Conservation (phyloP, 768 basidiomycete genomes). For the Exidia glandulosa region DNA sequence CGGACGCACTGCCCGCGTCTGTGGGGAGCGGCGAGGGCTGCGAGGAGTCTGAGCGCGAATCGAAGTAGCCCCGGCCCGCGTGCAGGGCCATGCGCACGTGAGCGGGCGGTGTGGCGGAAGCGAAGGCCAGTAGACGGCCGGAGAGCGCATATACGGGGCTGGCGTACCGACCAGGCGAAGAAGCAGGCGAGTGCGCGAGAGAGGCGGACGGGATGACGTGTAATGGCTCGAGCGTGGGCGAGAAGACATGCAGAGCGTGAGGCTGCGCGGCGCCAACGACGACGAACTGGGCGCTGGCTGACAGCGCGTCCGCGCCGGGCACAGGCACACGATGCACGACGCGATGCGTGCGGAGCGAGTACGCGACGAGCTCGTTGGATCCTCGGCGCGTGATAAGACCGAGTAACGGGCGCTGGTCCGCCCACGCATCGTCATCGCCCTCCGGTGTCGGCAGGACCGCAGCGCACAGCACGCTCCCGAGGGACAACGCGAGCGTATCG, state of each 20-base stretch:
- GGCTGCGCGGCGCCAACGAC: conserved; percentile 51
- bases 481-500: conserved; percentile 13
- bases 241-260: conserved; percentile 44
- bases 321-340: conserved; percentile 32
- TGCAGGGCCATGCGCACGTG: conserved; percentile 9
- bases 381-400: conserved; percentile 19
- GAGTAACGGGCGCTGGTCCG: conserved; percentile 24
- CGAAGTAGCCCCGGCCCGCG: conserved; percentile 1
- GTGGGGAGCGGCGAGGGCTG: conserved; percentile 9
- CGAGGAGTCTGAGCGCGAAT: conserved; percentile 10
- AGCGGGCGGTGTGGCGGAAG: conserved; percentile 20
- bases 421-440: conserved; percentile 17
- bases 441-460: conserved; percentile 29
- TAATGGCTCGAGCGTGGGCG: conserved; percentile 42
- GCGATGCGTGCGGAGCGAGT: conserved; percentile 38
- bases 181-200: conserved; percentile 20
- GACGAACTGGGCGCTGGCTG: conserved; percentile 38
- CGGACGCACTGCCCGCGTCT: conserved; percentile 1
- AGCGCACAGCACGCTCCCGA: conserved; percentile 29
- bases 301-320: conserved; percentile 29
- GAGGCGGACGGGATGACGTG: conserved; percentile 32
- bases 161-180: conserved; percentile 6
- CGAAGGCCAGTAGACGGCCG: conserved; percentile 52
- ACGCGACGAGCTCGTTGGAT: conserved; percentile 25
- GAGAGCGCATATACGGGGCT: conserved; percentile 49